A percentile compares a stretch with the other conserved stretches of the same genome.
Evolutionary conservation across 305 asterid genomes (phyloP).

Genomic region (Rubia tinctorum): DNA sequence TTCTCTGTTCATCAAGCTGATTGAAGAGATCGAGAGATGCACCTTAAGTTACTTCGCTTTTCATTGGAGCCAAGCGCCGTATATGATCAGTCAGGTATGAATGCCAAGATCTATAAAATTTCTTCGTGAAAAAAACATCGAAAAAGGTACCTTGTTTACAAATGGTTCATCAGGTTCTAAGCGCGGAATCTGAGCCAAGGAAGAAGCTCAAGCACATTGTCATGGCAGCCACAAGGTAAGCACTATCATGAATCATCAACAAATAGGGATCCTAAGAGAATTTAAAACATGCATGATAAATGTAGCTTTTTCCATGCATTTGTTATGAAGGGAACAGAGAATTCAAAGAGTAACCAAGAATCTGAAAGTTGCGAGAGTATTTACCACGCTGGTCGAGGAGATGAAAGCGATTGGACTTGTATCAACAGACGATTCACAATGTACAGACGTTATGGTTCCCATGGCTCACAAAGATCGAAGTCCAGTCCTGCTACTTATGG

Average conservation of each 20-base stretch:
- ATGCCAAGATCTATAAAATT: not conserved
- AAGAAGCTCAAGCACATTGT: conserved; percentile 86
- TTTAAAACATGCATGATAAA: not conserved
- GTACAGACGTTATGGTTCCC: conserved; percentile 98
- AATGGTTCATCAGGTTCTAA: conserved; percentile 47
- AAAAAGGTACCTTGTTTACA: not conserved
- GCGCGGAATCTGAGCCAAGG: conserved; percentile 71
- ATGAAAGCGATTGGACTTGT: conserved; percentile 97
- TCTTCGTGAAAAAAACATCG: too few relatives aligned
- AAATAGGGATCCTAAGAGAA: not conserved
- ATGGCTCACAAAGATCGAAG: conserved; percentile 97
- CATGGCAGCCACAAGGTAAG: conserved; percentile 92
- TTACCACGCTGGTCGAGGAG: conserved; percentile 94
- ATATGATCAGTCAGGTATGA: conserved; percentile 76
- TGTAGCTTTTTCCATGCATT: not conserved
- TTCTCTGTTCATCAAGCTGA: conserved; percentile 82
- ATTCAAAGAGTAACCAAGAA: conserved; percentile 92
- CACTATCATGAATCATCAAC: too few relatives aligned
- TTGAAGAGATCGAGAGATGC: conserved; percentile 91
- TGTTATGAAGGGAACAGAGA: conserved; percentile 74
- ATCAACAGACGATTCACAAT: conserved; percentile 74
- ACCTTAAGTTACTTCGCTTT: conserved; percentile 93
- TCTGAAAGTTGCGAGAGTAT: conserved; percentile 93
- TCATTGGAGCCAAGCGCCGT: conserved; percentile 85
- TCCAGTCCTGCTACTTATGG: conserved; percentile 96